Conservation (phyloP, 2,329 filamentous ascomycete genomes). For the Neopestalotiopsis clavispora region DNA sequence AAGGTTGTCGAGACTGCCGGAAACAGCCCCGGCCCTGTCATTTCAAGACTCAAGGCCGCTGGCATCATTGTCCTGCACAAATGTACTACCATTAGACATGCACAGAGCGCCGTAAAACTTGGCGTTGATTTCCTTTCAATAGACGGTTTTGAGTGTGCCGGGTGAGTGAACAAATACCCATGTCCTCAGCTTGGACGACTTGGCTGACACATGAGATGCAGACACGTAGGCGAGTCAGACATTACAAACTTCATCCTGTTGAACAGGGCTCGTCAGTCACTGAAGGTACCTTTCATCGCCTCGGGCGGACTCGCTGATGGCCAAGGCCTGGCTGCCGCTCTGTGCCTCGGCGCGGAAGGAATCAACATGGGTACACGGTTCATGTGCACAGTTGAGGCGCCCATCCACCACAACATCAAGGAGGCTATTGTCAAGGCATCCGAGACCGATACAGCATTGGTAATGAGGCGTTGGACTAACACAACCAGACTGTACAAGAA, state of each 20-base stretch:
- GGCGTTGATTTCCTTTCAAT: constrained; percentile 97
- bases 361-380: constrained; percentile 99
- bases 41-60: constrained; percentile 82
- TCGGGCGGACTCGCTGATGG: constrained; percentile 96
- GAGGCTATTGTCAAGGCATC: constrained; percentile 85
- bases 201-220: constrained; percentile 19
- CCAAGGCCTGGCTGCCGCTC: constrained; percentile 86
- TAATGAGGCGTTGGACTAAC: constrained; percentile 91
- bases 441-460: constrained; percentile 89
- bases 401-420: constrained; percentile 94
- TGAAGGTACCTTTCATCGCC: constrained; percentile 90
- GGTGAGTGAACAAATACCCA: constrained; percentile 40
- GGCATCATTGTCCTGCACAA: constrained; percentile 88
- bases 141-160: constrained; percentile 97
- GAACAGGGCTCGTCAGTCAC: constrained; percentile 79
- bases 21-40: constrained; percentile 87
- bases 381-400: constrained; percentile 93
- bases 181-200: background rate
- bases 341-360: constrained; percentile 88
- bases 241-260: constrained; percentile 92
- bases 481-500: constrained; percentile 89
- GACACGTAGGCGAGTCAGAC: constrained; percentile 83
- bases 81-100: constrained; percentile 95
- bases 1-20: constrained; percentile 91
- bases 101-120: constrained; percentile 87